Conservation (phyloP, 129 eudicot species). For the Escallonia rubra region DNA sequence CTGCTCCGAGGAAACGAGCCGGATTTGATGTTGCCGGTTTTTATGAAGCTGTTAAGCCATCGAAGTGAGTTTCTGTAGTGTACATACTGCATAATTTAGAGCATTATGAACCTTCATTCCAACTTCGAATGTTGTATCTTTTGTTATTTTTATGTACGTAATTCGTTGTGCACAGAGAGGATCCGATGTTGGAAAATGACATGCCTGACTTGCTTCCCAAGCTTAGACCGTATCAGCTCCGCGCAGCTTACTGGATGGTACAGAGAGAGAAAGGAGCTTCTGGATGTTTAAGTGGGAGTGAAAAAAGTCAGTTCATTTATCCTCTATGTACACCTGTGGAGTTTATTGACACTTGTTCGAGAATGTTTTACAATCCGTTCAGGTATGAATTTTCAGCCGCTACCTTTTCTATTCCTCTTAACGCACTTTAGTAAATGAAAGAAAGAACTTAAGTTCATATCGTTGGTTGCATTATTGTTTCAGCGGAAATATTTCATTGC, state of each 20-base stretch:
- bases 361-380: slow-evolving; percentile 86
- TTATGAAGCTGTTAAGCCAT: slow-evolving; percentile 95
- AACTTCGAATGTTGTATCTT: neutral
- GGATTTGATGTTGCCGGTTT: slow-evolving; percentile 73
- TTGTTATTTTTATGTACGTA: neutral
- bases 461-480: slow-evolving; percentile 13
- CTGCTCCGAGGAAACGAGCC: slow-evolving; percentile 30
- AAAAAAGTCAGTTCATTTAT: slow-evolving; percentile 38
- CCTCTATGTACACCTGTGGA: slow-evolving; percentile 77
- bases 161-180: slow-evolving; percentile 40
- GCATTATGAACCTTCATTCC: too few relatives aligned
- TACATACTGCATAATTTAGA: neutral
- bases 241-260: slow-evolving; percentile 98
- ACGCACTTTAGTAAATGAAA: too few relatives aligned
- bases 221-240: slow-evolving; percentile 92
- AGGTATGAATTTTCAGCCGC: slow-evolving; percentile 36
- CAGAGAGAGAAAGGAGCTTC: slow-evolving; percentile 66
- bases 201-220: slow-evolving; percentile 82
- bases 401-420: neutral
- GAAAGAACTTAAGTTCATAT: too few relatives aligned
- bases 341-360: slow-evolving; percentile 64
- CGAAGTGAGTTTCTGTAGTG: slow-evolving; percentile 63
- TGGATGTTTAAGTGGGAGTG: slow-evolving; percentile 26
- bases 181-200: slow-evolving; percentile 62
- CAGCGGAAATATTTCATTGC: slow-evolving; percentile 79